Evolutionary conservation across 2,329 filamentous ascomycete species (phyloP).

Genomic region (Diplocarpon rosae): DNA sequence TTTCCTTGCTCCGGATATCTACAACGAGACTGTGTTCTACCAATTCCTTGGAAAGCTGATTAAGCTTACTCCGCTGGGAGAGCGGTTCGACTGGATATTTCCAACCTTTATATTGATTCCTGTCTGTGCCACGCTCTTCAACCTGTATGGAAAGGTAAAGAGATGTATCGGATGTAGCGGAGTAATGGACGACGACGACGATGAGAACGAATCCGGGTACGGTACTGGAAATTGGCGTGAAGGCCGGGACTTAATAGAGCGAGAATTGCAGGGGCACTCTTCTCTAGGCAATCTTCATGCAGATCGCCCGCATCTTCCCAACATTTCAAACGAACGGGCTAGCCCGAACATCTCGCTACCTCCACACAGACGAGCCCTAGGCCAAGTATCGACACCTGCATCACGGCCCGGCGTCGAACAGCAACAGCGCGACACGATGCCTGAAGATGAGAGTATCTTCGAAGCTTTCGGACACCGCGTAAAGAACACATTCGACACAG

Average conservation of each 20-base stretch:
- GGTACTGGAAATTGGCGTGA: conserved; percentile 84
- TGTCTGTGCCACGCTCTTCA: conserved; percentile 76
- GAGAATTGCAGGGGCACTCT: conserved; percentile 61
- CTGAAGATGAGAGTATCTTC: conserved; percentile 73
- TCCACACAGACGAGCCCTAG: conserved; percentile 23
- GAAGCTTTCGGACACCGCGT: conserved; percentile 73
- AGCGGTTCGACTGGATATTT: conserved; percentile 80
- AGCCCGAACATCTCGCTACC: conserved; percentile 22
- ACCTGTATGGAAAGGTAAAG: conserved; percentile 74
- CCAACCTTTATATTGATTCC: conserved; percentile 81
- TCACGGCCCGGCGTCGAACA: conserved; percentile 13
- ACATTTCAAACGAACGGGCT: conserved; percentile 21
- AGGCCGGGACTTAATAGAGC: conserved; percentile 79
- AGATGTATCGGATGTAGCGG: conserved; percentile 65
- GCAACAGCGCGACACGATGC: conserved; percentile 33
- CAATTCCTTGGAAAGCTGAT: conserved; percentile 74
- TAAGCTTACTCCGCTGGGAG: conserved; percentile 69
- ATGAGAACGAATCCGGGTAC: conserved; percentile 51
- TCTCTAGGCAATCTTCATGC: conserved; percentile 31
- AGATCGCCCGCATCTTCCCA: conserved; percentile 18
- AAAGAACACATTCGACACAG: conserved; percentile 81
- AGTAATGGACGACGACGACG: conserved; percentile 62
- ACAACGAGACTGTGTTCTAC: conserved; percentile 74
- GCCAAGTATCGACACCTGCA: conserved; percentile 23
- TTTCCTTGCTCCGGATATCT: conserved; percentile 64